These are phyloP conservation scores for Plasmodium coatneyi DNA, from an alignment of 169 alveolate genomes.

Conservation along the genomic window DNA sequence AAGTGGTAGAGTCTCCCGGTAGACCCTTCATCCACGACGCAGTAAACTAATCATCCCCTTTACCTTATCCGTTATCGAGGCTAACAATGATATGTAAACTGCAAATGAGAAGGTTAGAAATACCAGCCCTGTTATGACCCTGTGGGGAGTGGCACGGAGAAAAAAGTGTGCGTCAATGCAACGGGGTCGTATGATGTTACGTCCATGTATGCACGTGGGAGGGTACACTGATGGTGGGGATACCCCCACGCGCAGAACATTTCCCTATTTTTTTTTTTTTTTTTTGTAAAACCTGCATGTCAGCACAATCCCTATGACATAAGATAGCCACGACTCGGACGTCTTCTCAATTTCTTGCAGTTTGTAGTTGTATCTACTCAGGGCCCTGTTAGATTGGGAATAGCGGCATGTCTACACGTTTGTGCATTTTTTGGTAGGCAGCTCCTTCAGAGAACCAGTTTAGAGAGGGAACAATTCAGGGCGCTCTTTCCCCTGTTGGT, in stretches of 20 bases:
- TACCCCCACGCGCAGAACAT: background rate
- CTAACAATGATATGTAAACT: constrained; percentile 78
- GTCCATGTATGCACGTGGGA: background rate
- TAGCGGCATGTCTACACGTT: background rate
- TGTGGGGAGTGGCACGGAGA: constrained; percentile 68
- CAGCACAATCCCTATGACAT: constrained; percentile 46
- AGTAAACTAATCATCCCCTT: background rate
- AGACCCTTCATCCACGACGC: background rate
- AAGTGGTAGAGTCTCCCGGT: background rate
- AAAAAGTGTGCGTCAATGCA: background rate
- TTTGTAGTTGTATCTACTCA: constrained; percentile 76
- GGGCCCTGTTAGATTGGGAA: constrained; percentile 35
- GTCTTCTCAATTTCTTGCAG: constrained; percentile 75
- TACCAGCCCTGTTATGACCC: constrained; percentile 79
- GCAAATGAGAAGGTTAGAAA: constrained; percentile 74
- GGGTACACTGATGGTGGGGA: background rate
- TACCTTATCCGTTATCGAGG: constrained; percentile 70
- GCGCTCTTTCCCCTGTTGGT: background rate
- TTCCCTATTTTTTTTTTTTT: background rate
- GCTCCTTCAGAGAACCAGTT: background rate
- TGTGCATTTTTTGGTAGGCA: background rate
- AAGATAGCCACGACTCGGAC: constrained; percentile 71
- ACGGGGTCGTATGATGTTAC: background rate
- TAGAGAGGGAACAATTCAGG: background rate
- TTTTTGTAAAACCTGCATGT: constrained; percentile 40